Evolutionary conservation across 495 filamentous ascomycete genomes (phyloP), one percentile per base, ranked within the genome.

Genomic region (Entonaema liquescens): DNA sequence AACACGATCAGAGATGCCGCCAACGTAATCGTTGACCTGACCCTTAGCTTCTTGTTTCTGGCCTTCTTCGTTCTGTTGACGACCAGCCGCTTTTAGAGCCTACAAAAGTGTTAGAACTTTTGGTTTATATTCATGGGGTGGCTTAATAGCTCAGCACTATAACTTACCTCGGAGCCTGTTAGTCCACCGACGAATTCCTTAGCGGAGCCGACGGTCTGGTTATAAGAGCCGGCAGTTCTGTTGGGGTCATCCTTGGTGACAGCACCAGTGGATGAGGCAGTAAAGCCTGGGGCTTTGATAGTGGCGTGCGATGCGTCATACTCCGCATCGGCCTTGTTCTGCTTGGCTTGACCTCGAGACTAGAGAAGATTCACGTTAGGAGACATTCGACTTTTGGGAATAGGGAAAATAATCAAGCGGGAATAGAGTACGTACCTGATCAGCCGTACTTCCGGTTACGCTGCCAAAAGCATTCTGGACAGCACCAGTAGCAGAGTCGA

Each of bases 21-120:
- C 79, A 25, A 91, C 89, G 67, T 86, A 87, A 73, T 97, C 94
- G 70, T 83, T 87, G 47, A 97, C 68, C 82, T 97, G 95, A 36
- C 95, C 94, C 74, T 89, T 83, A 17, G 94, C 93, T 79, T 98
- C 93, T 74, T 91, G 88, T 38, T 84, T 88, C 82, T 95, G 91
- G 31, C 95, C 95, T 56, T 89, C 83, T 15, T 84, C 83, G 74
- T 97, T 97, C 80, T 98, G 93, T 73, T 91, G 79, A 49, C 86
- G 85, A 23, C 94, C 94, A 29, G 89, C 76, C 53, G 87, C 84
- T 79, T 92, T 93, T 53, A 98, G 79, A 50, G 77, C 84, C 84
- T 87, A 25, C 50, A 26, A 17, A 36, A 57, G 44, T 35, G 31
- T 36, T 21, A 54, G 47, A 12, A 19, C 28, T 6, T n/a, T 53